A percentile compares a stretch with the other conserved stretches of the same genome.
These are phyloP conservation scores for Rhizodiscina lignyota DNA, from an alignment of 495 filamentous ascomycete species.

Conservation along the genomic window DNA sequence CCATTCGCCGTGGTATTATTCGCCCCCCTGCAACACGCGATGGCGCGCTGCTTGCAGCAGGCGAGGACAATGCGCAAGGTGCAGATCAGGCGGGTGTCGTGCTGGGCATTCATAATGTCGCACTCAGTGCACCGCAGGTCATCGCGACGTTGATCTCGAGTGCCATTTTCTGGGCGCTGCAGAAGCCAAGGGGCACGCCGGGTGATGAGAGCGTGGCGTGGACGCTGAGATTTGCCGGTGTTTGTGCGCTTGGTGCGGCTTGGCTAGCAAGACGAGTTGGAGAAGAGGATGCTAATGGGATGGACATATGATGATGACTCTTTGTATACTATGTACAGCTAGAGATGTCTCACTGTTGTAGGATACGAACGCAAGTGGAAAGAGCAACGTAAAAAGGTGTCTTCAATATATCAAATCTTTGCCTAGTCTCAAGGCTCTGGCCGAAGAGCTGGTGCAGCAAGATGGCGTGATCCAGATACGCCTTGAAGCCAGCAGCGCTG, in stretches of 20 bases:
- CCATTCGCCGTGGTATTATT: conserved; percentile 39
- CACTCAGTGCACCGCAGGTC: conserved; percentile 74
- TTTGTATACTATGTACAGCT: background rate
- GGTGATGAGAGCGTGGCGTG: conserved; percentile 78
- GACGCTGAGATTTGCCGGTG: conserved; percentile 64
- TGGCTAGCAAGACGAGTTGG: conserved; percentile 23
- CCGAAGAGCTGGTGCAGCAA: too few species aligned
- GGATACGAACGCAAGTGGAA: background rate
- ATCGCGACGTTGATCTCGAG: conserved; percentile 68
- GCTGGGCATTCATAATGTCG: conserved; percentile 82
- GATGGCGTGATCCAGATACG: too few species aligned
- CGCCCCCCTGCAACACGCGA: conserved; percentile 18
- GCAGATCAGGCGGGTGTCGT: conserved; percentile 76
- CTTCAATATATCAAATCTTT: background rate
- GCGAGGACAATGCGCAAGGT: conserved; percentile 28
- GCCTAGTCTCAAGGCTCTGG: background rate
- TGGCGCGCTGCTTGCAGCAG: conserved; percentile 13
- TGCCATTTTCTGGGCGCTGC: conserved; percentile 61
- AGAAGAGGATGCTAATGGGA: conserved; percentile 7
- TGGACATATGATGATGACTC: background rate
- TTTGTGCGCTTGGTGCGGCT: conserved; percentile 62
- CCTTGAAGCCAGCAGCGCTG: too few species aligned
- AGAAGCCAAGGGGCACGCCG: conserved; percentile 65
- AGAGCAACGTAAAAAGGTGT: background rate
- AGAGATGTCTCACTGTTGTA: background rate